Conservation (phyloP, 1,284 basidiomycete genomes). For the Ceratobasidium sp. region DNA sequence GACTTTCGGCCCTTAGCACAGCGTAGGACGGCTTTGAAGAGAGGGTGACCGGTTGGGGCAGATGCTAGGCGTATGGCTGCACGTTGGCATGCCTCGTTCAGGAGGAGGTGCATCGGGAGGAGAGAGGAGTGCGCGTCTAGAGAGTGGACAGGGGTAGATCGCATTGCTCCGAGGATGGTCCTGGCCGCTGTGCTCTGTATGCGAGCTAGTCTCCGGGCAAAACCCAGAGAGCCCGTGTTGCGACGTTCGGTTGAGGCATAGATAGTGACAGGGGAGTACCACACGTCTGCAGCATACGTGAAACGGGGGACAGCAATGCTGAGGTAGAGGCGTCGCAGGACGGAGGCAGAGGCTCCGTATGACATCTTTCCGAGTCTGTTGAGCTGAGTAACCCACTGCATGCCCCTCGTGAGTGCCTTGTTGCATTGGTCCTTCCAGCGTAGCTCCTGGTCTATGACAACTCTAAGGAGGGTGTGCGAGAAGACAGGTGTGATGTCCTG, state of each 20-base stretch:
- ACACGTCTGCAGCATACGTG: conserved; percentile 6
- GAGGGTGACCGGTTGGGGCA: background rate
- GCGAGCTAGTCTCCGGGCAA: background rate
- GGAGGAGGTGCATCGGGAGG: background rate
- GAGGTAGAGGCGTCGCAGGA: background rate
- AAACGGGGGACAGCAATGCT: background rate
- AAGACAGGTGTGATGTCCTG: background rate
- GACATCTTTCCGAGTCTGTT: background rate
- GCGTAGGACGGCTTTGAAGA: background rate
- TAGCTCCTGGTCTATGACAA: background rate
- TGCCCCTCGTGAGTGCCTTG: background rate
- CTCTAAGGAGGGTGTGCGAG: background rate
- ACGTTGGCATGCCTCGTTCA: background rate
- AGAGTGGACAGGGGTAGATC: background rate
- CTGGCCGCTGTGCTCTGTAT: background rate
- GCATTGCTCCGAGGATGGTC: background rate
- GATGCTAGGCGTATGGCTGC: background rate
- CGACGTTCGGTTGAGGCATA: too few species aligned
- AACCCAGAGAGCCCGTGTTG: background rate
- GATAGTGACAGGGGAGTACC: background rate
- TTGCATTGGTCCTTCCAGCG: background rate
- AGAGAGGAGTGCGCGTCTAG: background rate
- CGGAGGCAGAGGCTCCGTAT: background rate
- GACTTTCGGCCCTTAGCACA: background rate
- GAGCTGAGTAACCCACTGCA: background rate